phyloP scores from a whole-genome alignment of 1,284 basidiomycete genomes.

The Rhodotorula sp. region DNA sequence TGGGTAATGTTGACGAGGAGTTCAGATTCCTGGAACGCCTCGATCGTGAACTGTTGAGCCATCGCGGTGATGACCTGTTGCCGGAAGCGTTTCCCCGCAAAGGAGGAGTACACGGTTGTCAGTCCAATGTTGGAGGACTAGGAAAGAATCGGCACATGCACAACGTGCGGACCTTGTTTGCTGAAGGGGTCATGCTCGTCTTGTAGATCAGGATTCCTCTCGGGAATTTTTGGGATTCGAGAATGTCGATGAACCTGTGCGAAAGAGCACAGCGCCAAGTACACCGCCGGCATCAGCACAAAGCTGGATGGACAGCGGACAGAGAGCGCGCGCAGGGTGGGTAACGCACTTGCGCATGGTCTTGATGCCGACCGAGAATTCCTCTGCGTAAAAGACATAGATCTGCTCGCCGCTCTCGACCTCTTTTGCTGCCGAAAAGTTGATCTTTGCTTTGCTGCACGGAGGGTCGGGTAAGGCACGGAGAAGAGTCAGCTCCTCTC shows the following conservation, averaged over 20 bases:
- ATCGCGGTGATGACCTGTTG: conserved; percentile 83
- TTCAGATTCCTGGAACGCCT: conserved; percentile 96
- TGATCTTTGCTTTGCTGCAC: conserved; percentile 75
- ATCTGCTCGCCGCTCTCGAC: conserved; percentile 63
- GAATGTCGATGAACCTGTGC: conserved; percentile 72
- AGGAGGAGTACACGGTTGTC: not conserved
- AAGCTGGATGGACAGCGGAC: not conserved
- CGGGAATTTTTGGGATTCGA: conserved; percentile 85
- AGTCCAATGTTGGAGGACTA: not conserved
- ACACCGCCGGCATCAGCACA: not conserved
- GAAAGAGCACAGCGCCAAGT: fast-evolving
- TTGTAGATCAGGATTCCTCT: conserved; percentile 94
- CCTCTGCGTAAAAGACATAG: conserved; percentile 90
- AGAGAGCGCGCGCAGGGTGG: not conserved
- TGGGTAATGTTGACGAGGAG: conserved; percentile 93
- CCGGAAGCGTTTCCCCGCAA: too few species aligned
- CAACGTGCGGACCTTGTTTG: conserved; percentile 79
- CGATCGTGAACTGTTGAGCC: conserved; percentile 78
- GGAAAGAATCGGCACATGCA: not conserved
- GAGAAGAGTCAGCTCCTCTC: not conserved
- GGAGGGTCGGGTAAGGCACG: not conserved
- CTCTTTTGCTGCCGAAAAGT: conserved; percentile 56
- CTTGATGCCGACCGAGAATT: conserved; percentile 88
- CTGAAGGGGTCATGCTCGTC: conserved; percentile 93
- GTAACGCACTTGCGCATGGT: conserved; percentile 86